Evolutionary conservation across 2,329 filamentous ascomycete species (phyloP).

Genomic region (Colletotrichum tropicicola): DNA sequence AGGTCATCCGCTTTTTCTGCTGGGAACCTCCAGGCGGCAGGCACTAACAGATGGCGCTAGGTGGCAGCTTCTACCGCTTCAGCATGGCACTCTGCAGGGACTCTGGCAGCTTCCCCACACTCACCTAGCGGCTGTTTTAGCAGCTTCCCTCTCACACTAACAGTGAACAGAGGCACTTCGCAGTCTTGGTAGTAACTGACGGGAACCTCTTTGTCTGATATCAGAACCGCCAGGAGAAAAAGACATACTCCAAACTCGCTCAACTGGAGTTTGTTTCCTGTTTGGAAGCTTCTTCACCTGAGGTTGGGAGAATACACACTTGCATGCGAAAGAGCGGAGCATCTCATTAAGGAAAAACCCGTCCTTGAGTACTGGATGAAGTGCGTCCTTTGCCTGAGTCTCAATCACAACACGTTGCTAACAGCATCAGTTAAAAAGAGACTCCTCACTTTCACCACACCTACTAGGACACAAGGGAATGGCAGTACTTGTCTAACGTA

Average conservation of each 20-base stretch:
- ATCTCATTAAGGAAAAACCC: no score
- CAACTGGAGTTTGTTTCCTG: no score
- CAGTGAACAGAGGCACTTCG: neutral
- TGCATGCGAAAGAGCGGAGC: no score
- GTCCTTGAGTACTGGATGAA: no score
- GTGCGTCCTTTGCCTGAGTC: neutral
- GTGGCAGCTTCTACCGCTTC: neutral
- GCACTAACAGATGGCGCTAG: neutral
- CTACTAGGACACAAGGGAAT: neutral
- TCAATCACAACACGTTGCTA: conserved; percentile 4
- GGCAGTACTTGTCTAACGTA: neutral
- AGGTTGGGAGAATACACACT: no score
- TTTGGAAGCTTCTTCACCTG: no score
- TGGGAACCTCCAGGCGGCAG: neutral
- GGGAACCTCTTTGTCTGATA: no score
- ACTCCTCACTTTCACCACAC: neutral
- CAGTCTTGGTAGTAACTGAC: no score
- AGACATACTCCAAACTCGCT: no score
- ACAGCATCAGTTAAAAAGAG: neutral
- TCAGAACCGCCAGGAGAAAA: no score
- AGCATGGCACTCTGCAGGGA: neutral
- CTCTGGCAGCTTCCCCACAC: neutral
- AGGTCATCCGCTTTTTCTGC: conserved; percentile 18
- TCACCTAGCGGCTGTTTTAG: neutral
- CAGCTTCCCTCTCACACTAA: neutral